phyloP scores from a whole-genome alignment of 495 filamentous ascomycete species.

The Astrothelium subdiscretum region DNA sequence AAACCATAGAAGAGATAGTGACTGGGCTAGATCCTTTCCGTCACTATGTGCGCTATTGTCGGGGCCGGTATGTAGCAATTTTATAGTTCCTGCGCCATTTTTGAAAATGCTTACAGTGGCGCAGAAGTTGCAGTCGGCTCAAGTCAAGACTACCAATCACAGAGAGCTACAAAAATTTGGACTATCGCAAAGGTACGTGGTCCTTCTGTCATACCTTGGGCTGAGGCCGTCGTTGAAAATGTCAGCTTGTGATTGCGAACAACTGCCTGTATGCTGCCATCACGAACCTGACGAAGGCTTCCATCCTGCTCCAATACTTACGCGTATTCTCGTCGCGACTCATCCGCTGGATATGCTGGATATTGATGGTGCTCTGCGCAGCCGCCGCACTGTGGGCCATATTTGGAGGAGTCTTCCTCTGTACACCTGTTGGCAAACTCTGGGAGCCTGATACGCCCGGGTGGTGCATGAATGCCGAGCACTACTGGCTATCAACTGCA shows the following conservation, averaged over 20 bases:
- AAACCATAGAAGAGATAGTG: neutral
- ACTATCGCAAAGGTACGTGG: constrained; percentile 9
- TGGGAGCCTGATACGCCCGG: constrained; percentile 20
- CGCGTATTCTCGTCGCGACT: constrained; percentile 15
- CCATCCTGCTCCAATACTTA: constrained; percentile 26
- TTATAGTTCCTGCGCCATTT: no score
- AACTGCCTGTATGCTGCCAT: constrained; percentile 19
- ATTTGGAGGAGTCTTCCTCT: constrained; percentile 23
- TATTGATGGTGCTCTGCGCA: constrained; percentile 14
- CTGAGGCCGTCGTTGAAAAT: no score
- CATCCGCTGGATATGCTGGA: constrained; percentile 12
- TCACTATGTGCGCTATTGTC: constrained; percentile 12
- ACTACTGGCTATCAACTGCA: constrained; percentile 20
- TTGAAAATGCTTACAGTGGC: neutral
- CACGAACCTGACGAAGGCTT: constrained; percentile 25
- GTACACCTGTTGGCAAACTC: constrained; percentile 19
- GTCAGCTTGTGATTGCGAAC: constrained; percentile 22
- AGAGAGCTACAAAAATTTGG: neutral
- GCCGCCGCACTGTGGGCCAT: constrained; percentile 18
- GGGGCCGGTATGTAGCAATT: constrained; percentile 1
- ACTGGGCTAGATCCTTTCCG: constrained; percentile 8
- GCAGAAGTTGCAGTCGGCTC: neutral
- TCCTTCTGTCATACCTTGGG: neutral
- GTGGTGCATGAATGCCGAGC: constrained; percentile 14
- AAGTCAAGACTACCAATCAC: neutral